These are phyloP conservation scores for Silene uniflora DNA, from an alignment of 148 eudicot genomes.

Conservation along the genomic window DNA sequence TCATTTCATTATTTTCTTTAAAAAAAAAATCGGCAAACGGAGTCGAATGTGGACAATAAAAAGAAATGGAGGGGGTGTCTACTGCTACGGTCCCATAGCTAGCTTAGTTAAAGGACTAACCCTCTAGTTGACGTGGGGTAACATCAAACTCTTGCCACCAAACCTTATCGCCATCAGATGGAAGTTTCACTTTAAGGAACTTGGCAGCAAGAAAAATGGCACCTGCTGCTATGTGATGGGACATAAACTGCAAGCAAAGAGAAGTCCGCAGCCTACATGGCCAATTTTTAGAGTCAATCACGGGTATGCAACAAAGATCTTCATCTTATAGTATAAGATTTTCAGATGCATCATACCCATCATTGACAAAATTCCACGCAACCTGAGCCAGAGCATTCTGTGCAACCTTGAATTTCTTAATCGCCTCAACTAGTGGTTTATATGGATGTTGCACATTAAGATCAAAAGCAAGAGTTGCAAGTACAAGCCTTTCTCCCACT, in stretches of 20 bases:
- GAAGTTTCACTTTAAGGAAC: conserved; percentile 97
- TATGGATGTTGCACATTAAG: conserved; percentile 87
- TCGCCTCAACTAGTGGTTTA: conserved; percentile 88
- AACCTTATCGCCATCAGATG: conserved; percentile 93
- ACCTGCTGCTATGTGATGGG: conserved; percentile 99
- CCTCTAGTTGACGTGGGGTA: conserved; percentile 98
- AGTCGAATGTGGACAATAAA: not conserved
- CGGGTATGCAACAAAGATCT: conserved; percentile 38
- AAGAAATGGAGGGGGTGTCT: not conserved
- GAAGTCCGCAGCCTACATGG: conserved; percentile 99
- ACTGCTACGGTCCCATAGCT: conserved; percentile 16
- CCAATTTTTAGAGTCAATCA: conserved; percentile 60
- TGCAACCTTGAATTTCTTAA: conserved; percentile 85
- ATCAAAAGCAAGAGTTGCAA: conserved; percentile 89
- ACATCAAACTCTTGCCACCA: conserved; percentile 99
- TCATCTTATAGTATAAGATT: conserved; percentile 16
- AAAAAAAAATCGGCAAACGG: not conserved
- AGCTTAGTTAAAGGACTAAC: conserved; percentile 49
- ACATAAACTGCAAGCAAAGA: conserved; percentile 94
- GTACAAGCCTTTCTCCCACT: conserved; percentile 81
- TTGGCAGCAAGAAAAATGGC: conserved; percentile 99
- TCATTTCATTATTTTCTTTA: not conserved
- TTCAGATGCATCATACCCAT: conserved; percentile 68
- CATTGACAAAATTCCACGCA: conserved; percentile 98
- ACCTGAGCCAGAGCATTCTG: conserved; percentile 93